A percentile compares a stretch with the other conserved stretches of the same genome.
phyloP scores from a whole-genome alignment of 345 rosid species.

The Mangifera indica region DNA sequence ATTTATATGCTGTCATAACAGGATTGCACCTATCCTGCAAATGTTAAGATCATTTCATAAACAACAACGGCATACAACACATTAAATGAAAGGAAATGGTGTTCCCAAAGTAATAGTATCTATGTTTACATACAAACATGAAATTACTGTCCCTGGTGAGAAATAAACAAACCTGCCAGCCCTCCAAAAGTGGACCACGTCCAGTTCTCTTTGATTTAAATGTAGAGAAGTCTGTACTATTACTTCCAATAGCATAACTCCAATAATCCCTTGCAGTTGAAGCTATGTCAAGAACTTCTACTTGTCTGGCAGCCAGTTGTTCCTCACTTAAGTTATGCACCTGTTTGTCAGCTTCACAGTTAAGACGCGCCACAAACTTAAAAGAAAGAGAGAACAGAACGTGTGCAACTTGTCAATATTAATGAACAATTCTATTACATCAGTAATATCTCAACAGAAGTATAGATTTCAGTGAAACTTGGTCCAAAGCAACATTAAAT shows the following conservation, averaged over 20 bases:
- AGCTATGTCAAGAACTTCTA: slow-evolving; percentile 60
- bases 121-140: background rate
- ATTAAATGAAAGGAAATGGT: background rate
- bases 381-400: background rate
- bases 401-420: background rate
- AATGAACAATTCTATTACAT: background rate
- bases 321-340: slow-evolving; percentile 54
- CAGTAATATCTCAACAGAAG: background rate
- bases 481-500: background rate
- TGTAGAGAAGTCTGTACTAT: slow-evolving; percentile 44
- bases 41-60: slow-evolving; percentile 3
- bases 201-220: slow-evolving; percentile 53
- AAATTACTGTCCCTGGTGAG: background rate
- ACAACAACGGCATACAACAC: background rate
- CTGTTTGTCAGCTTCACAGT: slow-evolving; percentile 30
- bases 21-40: slow-evolving; percentile 61
- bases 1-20: slow-evolving; percentile 69
- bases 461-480: background rate
- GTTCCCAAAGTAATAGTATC: background rate
- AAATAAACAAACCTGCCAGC: slow-evolving; percentile 60
- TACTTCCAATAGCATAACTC: slow-evolving; percentile 55
- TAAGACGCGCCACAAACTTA: slow-evolving; percentile 17
- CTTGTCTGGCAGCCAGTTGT: slow-evolving; percentile 51
- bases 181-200: slow-evolving; percentile 63
- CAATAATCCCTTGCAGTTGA: slow-evolving; percentile 61